Evolutionary conservation across 176 grass and related monocot species (phyloP).

Genomic region (Eragrostis nindensis): DNA sequence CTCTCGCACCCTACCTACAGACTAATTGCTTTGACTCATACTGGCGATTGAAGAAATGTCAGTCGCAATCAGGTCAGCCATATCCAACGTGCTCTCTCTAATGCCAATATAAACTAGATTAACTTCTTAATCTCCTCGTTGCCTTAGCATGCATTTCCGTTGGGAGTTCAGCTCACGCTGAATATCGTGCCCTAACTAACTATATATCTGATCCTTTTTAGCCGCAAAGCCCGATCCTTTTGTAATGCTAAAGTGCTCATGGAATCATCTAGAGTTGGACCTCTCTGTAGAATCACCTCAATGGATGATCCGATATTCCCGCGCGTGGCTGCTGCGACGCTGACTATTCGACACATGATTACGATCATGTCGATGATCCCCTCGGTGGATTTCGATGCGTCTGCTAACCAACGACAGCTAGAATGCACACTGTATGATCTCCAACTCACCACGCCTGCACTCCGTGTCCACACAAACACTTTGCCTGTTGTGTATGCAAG

Average conservation of each 20-base stretch:
- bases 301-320: constrained; percentile 33
- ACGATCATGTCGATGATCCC: not conserved
- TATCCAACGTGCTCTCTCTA: too few relatives aligned
- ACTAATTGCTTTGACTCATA: not conserved
- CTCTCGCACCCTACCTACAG: not conserved
- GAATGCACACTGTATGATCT: constrained; percentile 27
- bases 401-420: not conserved
- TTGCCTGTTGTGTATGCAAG: not conserved
- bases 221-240: constrained; percentile 14
- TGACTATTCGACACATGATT: constrained; percentile 27
- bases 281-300: constrained; percentile 6
- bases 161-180: not conserved
- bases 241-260: constrained; percentile 18
- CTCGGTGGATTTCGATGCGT: not conserved
- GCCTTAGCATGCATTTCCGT: not conserved
- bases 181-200: not conserved
- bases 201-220: not conserved
- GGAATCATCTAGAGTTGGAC: constrained; percentile 41
- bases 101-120: too few relatives aligned
- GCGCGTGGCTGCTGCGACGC: constrained; percentile 18
- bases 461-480: constrained; percentile 3
- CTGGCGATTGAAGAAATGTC: too few relatives aligned
- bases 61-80: too few relatives aligned
- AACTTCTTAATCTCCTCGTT: too few relatives aligned
- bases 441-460: constrained; percentile 23